Evolutionary conservation across 805 yeast species (phyloP), one percentile per base, ranked within the genome.

Genomic region (Debaryomyces maramus): DNA sequence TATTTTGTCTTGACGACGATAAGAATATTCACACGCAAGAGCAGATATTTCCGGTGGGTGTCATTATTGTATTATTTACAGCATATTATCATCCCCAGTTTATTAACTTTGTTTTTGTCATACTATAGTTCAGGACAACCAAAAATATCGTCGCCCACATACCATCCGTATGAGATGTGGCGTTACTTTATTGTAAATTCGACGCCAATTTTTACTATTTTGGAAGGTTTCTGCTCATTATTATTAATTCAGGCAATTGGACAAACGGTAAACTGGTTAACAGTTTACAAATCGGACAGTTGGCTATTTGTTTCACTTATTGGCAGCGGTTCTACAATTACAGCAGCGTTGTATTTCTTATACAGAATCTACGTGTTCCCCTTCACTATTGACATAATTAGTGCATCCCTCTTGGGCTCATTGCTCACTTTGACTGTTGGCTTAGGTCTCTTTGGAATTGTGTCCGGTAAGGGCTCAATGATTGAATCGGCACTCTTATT

Each of bases 211-310:
- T 91, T 93, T 62, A 87, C 97, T 0, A 72, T 89, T 14, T 67
- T 90, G 38, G 99, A 93, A 65, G 99, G 99, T 1, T 83, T 93
- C 51, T 95, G 97, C 62, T 81, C 97, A 0, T 75, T 93, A 18
- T 70, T 93, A 41, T 82, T 88, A n/a, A 88, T 93, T 45, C 99
- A 93, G 65, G 87, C 96, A 10, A 75, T 87, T 30, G 97, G 98
- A 6, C 89, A 89, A 52, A 80, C 87, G 6, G 74, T 86, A 38
- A 75, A 77, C 45, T 83, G 90, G 84, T 66, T 88, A 32, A 78
- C 82, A 16, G 59, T 60, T 13, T 58, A 73, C 41, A 79, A 77
- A 47, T 80, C 88, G 4, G 96, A 89, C 53, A 67, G 80, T 23
- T 86, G 95, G 90, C 77, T 86, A 36, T 81, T 91, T 27, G 76